Conservation (phyloP, 192 early-diverging fungal species). For the Gonapodya prolifera region DNA sequence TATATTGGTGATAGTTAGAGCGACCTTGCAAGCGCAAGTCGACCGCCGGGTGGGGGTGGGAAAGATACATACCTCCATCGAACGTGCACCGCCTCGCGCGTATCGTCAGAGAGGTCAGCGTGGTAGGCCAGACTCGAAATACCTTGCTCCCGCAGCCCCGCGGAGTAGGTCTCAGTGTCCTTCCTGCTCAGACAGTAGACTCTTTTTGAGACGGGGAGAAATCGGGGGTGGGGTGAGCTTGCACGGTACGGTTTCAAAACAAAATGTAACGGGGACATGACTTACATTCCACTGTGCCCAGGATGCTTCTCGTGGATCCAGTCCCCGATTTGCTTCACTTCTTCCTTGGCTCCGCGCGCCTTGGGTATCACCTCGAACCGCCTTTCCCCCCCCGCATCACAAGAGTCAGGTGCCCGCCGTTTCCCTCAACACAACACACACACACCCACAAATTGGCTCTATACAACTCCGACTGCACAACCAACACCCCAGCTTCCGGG, state of each 20-base stretch:
- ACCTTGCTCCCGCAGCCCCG: conserved; percentile 31
- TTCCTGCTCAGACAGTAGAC: conserved; percentile 55
- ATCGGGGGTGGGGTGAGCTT: too few relatives aligned
- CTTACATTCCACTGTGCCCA: conserved; percentile 34
- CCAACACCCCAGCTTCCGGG: conserved; percentile 24
- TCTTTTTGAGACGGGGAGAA: too few relatives aligned
- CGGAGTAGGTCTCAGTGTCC: conserved; percentile 41
- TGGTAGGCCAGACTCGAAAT: conserved; percentile 48
- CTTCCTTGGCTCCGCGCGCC: conserved; percentile 18
- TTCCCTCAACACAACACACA: neutral
- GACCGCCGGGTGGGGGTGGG: too few relatives aligned
- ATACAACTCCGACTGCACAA: conserved; percentile 48
- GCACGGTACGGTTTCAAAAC: neutral
- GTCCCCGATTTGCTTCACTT: conserved; percentile 29
- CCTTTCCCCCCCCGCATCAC: conserved; percentile 33
- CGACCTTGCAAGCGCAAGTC: too few relatives aligned
- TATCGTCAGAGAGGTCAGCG: conserved; percentile 40
- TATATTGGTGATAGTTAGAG: too few relatives aligned
- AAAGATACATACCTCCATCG: conserved; percentile 18
- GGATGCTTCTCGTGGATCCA: conserved; percentile 42
- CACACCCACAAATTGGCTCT: conserved; percentile 14
- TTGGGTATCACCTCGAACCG: conserved; percentile 45
- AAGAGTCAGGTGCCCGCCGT: neutral
- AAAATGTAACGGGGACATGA: neutral
- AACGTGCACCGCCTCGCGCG: conserved; percentile 22